These are phyloP conservation scores for Drechmeria coniospora DNA, from an alignment of 2,329 filamentous ascomycete genomes.

Conservation along the genomic window DNA sequence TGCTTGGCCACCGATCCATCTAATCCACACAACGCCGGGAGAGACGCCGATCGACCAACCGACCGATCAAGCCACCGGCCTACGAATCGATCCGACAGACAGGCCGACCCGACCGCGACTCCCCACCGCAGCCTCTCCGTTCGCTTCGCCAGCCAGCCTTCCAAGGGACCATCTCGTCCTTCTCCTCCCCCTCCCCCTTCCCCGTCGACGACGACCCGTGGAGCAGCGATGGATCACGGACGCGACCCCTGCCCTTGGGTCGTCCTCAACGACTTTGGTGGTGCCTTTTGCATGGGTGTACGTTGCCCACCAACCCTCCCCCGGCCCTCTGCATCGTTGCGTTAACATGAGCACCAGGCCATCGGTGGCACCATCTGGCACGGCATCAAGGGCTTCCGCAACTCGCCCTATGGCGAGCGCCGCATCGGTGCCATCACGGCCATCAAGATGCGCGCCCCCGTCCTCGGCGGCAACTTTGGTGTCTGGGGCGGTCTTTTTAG, in stretches of 20 bases:
- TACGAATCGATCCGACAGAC: too few species aligned
- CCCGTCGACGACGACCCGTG: too few species aligned
- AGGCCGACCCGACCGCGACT: too few species aligned
- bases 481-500: constrained; percentile 95
- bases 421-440: constrained; percentile 92
- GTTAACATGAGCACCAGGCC: constrained; percentile 28
- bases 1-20: too few species aligned
- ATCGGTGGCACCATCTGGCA: constrained; percentile 84
- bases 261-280: constrained; percentile 91
- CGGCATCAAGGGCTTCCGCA: constrained; percentile 87
- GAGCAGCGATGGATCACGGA: constrained; percentile 69
- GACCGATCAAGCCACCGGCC: too few species aligned
- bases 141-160: neutral
- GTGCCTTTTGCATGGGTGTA: constrained; percentile 94
- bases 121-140: too few species aligned
- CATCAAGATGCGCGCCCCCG: constrained; percentile 91
- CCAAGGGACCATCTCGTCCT: neutral
- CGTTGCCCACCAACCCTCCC: constrained; percentile 15
- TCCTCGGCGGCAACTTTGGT: constrained; percentile 93
- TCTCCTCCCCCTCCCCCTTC: neutral
- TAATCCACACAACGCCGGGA: too few species aligned
- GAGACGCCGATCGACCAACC: too few species aligned
- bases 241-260: constrained; percentile 96
- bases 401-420: constrained; percentile 82
- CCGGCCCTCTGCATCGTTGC: neutral